phyloP scores from a whole-genome alignment of 2,329 filamentous ascomycete species.

The Xylaria sp. region DNA sequence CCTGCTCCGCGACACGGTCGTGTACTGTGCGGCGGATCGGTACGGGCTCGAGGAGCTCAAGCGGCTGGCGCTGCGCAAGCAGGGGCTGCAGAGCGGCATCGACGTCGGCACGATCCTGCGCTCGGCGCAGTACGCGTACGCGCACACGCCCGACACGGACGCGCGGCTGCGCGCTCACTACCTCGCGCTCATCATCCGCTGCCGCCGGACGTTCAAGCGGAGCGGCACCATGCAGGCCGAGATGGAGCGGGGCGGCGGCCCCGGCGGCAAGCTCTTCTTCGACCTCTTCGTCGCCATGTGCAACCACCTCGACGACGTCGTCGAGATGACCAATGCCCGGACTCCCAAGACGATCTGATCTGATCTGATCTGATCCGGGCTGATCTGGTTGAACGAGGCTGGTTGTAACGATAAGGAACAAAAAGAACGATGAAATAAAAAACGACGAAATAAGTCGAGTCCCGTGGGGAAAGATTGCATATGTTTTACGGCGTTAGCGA shows the following conservation, averaged over 20 bases:
- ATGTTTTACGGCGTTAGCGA: constrained; percentile 19
- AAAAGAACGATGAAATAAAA: no score
- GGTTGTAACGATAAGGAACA: constrained; percentile 20
- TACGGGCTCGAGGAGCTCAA: constrained; percentile 94
- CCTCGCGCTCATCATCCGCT: constrained; percentile 94
- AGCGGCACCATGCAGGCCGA: constrained; percentile 98
- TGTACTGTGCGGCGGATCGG: constrained; percentile 90
- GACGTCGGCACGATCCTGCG: constrained; percentile 89
- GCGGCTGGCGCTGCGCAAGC: constrained; percentile 87
- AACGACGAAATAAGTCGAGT: constrained; percentile 15
- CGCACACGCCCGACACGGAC: constrained; percentile 91
- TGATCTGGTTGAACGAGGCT: no score
- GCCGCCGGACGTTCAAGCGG: constrained; percentile 95
- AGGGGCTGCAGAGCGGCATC: constrained; percentile 90
- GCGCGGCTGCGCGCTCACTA: constrained; percentile 94
- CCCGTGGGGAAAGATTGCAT: constrained; percentile 11
- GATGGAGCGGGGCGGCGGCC: constrained; percentile 92
- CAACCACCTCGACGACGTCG: constrained; percentile 96
- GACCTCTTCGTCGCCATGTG: constrained; percentile 98
- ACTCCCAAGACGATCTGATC: constrained; percentile 60
- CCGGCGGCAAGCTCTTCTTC: constrained; percentile 95
- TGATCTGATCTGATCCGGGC: no score
- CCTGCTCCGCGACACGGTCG: constrained; percentile 86
- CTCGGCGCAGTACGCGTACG: constrained; percentile 93
- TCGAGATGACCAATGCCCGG: constrained; percentile 75